These are phyloP conservation scores for Apiospora arundinis DNA, from an alignment of 2,329 filamentous ascomycete genomes.

Conservation along the genomic window DNA sequence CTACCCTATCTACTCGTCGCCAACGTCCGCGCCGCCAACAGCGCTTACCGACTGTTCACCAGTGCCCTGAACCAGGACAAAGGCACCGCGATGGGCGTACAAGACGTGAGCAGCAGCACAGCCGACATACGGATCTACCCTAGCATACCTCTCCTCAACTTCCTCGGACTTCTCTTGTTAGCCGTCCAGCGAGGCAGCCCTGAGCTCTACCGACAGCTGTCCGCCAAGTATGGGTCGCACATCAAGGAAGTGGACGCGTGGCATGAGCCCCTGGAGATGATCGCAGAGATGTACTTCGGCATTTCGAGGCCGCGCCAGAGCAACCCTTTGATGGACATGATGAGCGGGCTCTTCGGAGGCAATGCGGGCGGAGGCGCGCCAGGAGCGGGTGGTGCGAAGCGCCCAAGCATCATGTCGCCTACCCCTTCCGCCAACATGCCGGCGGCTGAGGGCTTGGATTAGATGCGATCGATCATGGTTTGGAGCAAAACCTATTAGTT, in stretches of 20 bases:
- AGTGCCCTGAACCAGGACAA: slow-evolving; percentile 64
- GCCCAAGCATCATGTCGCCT: slow-evolving; percentile 51
- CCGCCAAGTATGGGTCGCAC: slow-evolving; percentile 79
- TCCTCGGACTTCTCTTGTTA: slow-evolving; percentile 83
- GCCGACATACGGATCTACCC: slow-evolving; percentile 85
- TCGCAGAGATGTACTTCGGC: slow-evolving; percentile 96
- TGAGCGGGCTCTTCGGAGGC: slow-evolving; percentile 92
- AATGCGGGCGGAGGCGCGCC: slow-evolving; percentile 62
- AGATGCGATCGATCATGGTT: slow-evolving; percentile 30
- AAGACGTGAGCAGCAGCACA: slow-evolving; percentile 78
- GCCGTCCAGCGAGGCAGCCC: slow-evolving; percentile 78
- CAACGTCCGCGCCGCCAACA: slow-evolving; percentile 88
- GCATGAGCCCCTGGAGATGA: slow-evolving; percentile 82
- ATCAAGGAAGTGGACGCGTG: slow-evolving; percentile 80
- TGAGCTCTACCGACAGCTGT: slow-evolving; percentile 84
- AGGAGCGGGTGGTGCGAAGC: slow-evolving; percentile 38
- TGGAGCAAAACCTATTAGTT: not conserved
- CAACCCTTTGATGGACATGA: slow-evolving; percentile 97
- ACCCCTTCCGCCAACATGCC: slow-evolving; percentile 50
- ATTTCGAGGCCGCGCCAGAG: slow-evolving; percentile 87
- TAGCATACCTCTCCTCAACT: slow-evolving; percentile 92
- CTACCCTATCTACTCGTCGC: slow-evolving; percentile 90
- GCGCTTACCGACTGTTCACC: slow-evolving; percentile 79
- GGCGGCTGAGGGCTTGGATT: slow-evolving; percentile 66
- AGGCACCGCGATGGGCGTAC: slow-evolving; percentile 66